Base-by-base conservation (phyloP, 495 filamentous ascomycete genomes). In the Penicillium bialowiezense region DNA sequence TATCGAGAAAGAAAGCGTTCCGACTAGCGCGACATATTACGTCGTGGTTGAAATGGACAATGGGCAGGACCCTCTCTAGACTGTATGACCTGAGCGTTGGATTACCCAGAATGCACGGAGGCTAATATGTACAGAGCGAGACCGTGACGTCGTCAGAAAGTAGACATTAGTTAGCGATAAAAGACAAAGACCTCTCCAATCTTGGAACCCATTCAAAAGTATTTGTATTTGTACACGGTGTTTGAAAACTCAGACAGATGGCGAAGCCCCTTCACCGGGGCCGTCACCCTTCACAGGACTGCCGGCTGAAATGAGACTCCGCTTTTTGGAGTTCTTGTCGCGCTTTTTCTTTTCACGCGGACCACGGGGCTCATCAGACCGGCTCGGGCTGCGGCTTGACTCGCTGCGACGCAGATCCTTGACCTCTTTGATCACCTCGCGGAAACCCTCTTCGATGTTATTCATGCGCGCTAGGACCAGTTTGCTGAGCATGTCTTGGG, bases 391-490 rank as follows among this genome's bases (percentile, higher is more conserved):
- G 15, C 63, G 69, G 40, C 67, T 72, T 1, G 64, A 64, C 5
- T 52, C 66, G 15, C 41, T 60, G 6, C 59, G 62, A 1, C 67
- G 65, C n/a, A 76, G 61, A 37, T 84, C 85, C 57, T 87, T 86
- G 52, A 95, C 85, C 69, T 96, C 91, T 46, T 83, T 87, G 45
- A 93, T 77, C 19, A 96, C 82, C 47, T 95, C 89, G 1, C 84
- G 80, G 60, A 97, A 87, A 10, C 78, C 78, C 63, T 91, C 89
- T 64, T 97, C 91, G 7, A 97, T 79, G 24, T 86, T 87, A 54
- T 90, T 91, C 86, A 97, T 96, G 43, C 89, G 76, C 5, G 89
- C 88, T n/a, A 96, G 72, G 65, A 96, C 86, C n/a, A 95, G 70
- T 40, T 87, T 81, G 52, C 83, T 84, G 67, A 95, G 85, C 63